Percentiles rank a stretch among this genome's conserved stretches.
Evolutionary conservation across 192 early-diverging fungal species (phyloP).

Genomic region (Coemansia sp.): DNA sequence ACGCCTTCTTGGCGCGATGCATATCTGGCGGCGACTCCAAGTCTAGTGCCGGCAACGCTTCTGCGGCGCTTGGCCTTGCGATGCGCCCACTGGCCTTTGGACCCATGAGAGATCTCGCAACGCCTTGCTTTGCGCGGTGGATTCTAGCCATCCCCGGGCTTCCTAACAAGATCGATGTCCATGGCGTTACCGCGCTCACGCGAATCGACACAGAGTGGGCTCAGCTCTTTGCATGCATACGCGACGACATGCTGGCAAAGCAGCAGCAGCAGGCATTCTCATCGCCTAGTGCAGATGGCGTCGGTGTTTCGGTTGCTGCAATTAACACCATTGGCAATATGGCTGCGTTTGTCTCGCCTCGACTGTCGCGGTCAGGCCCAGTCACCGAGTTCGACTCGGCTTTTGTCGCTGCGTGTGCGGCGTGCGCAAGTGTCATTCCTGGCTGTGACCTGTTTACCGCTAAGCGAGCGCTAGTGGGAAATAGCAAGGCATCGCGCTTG

Average conservation of each 20-base stretch:
- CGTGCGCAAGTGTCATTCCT: slow-evolving; percentile 29
- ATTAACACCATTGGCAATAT: slow-evolving; percentile 45
- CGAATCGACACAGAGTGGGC: slow-evolving; percentile 22
- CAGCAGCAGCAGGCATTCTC: slow-evolving; percentile 5
- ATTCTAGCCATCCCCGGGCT: slow-evolving; percentile 43
- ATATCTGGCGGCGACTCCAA: background rate
- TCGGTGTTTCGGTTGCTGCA: slow-evolving; percentile 18
- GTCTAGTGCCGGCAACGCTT: background rate
- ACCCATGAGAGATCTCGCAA: slow-evolving; percentile 13
- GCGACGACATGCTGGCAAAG: slow-evolving; percentile 9
- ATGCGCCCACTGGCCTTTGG: slow-evolving; percentile 13
- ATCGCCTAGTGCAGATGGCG: background rate
- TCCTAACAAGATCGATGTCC: slow-evolving; percentile 34
- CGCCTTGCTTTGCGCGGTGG: slow-evolving; percentile 24
- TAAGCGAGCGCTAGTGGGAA: background rate
- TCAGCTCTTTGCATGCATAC: background rate
- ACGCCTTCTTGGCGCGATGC: slow-evolving; percentile 28
- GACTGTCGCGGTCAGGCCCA: slow-evolving; percentile 14
- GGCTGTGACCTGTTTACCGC: slow-evolving; percentile 31
- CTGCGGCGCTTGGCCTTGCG: slow-evolving; percentile 2
- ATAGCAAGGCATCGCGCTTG: slow-evolving; percentile 1
- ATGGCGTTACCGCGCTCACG: slow-evolving; percentile 26
- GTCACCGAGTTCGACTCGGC: slow-evolving; percentile 9
- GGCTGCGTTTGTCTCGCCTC: slow-evolving; percentile 40
- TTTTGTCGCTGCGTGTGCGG: slow-evolving; percentile 33